phyloP scores from a whole-genome alignment of 2,329 filamentous ascomycete genomes.

The Davidsoniella neocaledoniae region DNA sequence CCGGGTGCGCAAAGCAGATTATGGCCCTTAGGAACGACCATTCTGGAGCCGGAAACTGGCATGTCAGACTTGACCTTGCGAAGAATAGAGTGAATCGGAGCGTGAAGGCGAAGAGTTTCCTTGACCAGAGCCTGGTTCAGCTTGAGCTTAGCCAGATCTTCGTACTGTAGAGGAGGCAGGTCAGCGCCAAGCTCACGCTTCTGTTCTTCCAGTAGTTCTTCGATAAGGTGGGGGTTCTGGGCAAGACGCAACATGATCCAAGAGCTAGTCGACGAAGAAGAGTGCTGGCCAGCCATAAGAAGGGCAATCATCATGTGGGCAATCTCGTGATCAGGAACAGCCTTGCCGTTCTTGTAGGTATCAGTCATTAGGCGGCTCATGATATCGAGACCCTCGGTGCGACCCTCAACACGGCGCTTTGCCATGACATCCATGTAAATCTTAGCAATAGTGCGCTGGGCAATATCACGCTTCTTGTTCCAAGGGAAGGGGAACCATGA shows the following conservation, averaged over 20 bases:
- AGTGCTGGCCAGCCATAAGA: slow-evolving; percentile 84
- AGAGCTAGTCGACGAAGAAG: slow-evolving; percentile 64
- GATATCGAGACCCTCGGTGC: slow-evolving; percentile 52
- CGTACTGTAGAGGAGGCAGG: slow-evolving; percentile 58
- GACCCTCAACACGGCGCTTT: slow-evolving; percentile 40
- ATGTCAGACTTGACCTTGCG: slow-evolving; percentile 82
- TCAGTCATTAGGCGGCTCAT: slow-evolving; percentile 82
- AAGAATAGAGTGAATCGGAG: slow-evolving; percentile 89
- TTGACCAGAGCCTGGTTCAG: slow-evolving; percentile 76
- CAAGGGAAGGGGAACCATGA: slow-evolving; percentile 81
- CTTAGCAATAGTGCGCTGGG: slow-evolving; percentile 64
- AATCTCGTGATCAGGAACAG: slow-evolving; percentile 67
- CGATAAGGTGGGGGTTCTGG: slow-evolving; percentile 56
- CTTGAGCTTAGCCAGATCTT: slow-evolving; percentile 60
- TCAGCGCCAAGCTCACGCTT: slow-evolving; percentile 53
- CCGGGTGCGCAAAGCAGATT: slow-evolving; percentile 73
- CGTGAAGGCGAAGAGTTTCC: slow-evolving; percentile 80
- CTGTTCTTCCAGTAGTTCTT: slow-evolving; percentile 76
- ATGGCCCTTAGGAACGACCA: slow-evolving; percentile 65
- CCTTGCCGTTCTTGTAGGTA: slow-evolving; percentile 65
- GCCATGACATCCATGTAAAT: slow-evolving; percentile 72
- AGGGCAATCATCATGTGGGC: slow-evolving; percentile 91
- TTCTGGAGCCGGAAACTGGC: slow-evolving; percentile 66
- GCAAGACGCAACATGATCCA: slow-evolving; percentile 78
- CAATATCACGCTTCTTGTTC: slow-evolving; percentile 65